These are phyloP conservation scores for Conoideocrella luteorostrata DNA, from an alignment of 2,329 filamentous ascomycete genomes.

Conservation along the genomic window DNA sequence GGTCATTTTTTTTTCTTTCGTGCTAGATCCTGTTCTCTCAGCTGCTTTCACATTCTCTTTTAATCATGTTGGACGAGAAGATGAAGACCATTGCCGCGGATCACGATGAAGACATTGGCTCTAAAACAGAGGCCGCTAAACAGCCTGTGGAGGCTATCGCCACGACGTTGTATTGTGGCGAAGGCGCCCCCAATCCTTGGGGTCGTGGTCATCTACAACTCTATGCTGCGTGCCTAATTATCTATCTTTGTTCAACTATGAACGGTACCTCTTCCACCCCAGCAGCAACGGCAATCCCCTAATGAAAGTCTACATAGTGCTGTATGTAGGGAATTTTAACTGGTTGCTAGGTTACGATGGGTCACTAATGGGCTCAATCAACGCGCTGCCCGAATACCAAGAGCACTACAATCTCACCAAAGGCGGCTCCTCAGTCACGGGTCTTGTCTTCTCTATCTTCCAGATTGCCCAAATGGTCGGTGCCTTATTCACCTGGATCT, in stretches of 20 bases:
- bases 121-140: background rate
- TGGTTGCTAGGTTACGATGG: constrained; percentile 29
- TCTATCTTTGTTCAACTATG: constrained; percentile 34
- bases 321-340: no score
- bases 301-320: no score
- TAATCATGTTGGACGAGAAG: no score
- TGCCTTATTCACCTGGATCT: constrained; percentile 33
- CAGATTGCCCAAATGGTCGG: constrained; percentile 34
- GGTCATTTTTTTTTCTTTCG: no score
- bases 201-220: constrained; percentile 11
- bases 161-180: background rate
- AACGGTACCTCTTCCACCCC: constrained; percentile 25
- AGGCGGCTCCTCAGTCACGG: constrained; percentile 32
- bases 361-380: constrained; percentile 37
- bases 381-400: constrained; percentile 35
- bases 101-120: background rate
- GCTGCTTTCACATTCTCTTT: no score
- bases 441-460: constrained; percentile 38
- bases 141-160: background rate
- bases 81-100: background rate
- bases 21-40: no score
- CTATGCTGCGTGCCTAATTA: constrained; percentile 11
- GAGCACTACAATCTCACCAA: constrained; percentile 29
- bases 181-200: constrained; percentile 8
- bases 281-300: no score